Conservation (phyloP, 1,284 basidiomycete genomes). For the Sanghuangporus weigelae region DNA sequence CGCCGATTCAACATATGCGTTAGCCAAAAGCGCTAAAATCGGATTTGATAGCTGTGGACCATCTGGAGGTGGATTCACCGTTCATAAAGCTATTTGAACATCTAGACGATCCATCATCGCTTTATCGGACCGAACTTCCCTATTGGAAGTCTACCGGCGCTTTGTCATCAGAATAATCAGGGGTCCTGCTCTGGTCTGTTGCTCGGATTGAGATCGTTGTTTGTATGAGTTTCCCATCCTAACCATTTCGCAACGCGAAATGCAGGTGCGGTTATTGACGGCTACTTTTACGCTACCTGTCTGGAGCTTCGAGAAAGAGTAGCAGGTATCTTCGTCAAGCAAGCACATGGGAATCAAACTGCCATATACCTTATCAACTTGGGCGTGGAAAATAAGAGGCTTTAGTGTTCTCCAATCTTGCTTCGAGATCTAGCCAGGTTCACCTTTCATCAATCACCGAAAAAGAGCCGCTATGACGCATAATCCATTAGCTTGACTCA, state of each 20-base stretch:
- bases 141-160: neutral
- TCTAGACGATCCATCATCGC: neutral
- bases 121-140: neutral
- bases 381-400: neutral
- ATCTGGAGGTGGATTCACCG: neutral
- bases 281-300: neutral
- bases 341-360: neutral
- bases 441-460: neutral
- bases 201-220: neutral
- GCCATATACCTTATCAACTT: neutral
- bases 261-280: neutral
- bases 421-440: neutral
- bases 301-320: neutral
- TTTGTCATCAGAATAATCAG: too few relatives aligned
- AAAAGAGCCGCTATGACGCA: slow-evolving; percentile 1
- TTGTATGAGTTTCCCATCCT: neutral
- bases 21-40: too few relatives aligned
- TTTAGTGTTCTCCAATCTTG: neutral
- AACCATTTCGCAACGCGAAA: neutral
- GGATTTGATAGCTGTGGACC: too few relatives aligned
- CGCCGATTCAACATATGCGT: too few relatives aligned
- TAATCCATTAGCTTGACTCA: neutral
- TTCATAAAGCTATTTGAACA: neutral
- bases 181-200: neutral
- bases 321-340: neutral